These are phyloP conservation scores for Catenaria anguillulae DNA, from an alignment of 371 early-diverging fungal species.

Conservation along the genomic window DNA sequence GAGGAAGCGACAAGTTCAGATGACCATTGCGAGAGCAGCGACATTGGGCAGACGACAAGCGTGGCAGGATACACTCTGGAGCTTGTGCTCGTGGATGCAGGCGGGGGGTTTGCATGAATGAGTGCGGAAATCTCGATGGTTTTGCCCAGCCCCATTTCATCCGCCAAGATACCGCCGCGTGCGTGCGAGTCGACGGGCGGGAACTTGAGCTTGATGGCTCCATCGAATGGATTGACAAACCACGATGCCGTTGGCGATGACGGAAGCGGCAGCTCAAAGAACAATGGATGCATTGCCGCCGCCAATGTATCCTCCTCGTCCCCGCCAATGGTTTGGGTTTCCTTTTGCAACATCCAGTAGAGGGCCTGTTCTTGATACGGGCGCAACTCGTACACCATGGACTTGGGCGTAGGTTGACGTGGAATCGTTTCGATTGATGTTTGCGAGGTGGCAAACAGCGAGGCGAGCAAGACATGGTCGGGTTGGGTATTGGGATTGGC, in stretches of 20 bases:
- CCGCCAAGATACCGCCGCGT: conserved; percentile 57
- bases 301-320: conserved; percentile 4
- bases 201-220: conserved; percentile 38
- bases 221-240: conserved; percentile 49
- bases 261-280: conserved; percentile 18
- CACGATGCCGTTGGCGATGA: conserved; percentile 12
- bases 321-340: conserved; percentile 20
- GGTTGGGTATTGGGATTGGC: not conserved
- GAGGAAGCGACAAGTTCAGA: conserved; percentile 40
- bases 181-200: conserved; percentile 34
- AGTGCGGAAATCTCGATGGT: conserved; percentile 70
- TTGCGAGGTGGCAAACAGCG: conserved; percentile 43
- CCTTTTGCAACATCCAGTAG: conserved; percentile 21
- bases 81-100: no score
- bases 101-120: conserved; percentile 35
- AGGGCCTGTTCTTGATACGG: conserved; percentile 44
- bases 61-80: conserved; percentile 16
- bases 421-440: no score
- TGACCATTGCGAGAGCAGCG: conserved; percentile 54
- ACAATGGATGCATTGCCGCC: not conserved
- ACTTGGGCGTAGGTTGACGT: conserved; percentile 31
- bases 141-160: conserved; percentile 81
- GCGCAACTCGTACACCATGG: conserved; percentile 35
- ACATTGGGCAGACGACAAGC: conserved; percentile 52
- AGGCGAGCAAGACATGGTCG: not conserved